A percentile compares a stretch with the other conserved stretches of the same genome.
Conservation (phyloP, 148 eudicot species). For the Rhododendron vialii region DNA sequence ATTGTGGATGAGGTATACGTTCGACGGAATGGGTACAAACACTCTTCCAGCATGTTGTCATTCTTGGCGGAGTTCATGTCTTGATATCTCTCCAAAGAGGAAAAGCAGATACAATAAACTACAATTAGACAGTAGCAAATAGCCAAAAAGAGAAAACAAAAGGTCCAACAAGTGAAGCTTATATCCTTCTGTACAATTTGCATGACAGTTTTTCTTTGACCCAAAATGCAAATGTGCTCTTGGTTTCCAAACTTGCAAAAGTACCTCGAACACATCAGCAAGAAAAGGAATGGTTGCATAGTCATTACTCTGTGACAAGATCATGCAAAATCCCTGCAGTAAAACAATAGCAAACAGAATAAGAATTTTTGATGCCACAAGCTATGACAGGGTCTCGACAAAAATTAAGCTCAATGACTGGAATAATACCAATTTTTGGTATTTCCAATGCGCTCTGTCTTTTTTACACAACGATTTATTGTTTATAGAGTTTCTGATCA, state of each 20-base stretch:
- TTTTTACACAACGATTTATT: too few relatives aligned
- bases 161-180: not conserved
- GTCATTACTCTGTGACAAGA: constrained; percentile 54
- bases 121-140: constrained; percentile 8
- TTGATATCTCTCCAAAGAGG: constrained; percentile 72
- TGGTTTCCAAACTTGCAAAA: not conserved
- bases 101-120: constrained; percentile 62
- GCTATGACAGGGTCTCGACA: too few relatives aligned
- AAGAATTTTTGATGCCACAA: too few relatives aligned
- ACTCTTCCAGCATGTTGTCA: constrained; percentile 70
- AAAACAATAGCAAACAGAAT: not conserved
- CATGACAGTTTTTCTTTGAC: not conserved
- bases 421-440: too few relatives aligned
- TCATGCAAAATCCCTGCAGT: constrained; percentile 52
- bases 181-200: not conserved
- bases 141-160: not conserved
- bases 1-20: constrained; percentile 85
- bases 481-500: too few relatives aligned
- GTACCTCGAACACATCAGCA: constrained; percentile 62
- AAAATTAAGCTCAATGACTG: too few relatives aligned
- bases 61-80: constrained; percentile 60
- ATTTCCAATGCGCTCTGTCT: too few relatives aligned
- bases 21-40: constrained; percentile 87
- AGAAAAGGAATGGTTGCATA: constrained; percentile 69
- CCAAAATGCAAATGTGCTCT: not conserved